Evolutionary conservation across 1,284 basidiomycete genomes (phyloP), one percentile per base, ranked within the genome.

Genomic region (Microbotryum silenes-acaulis): DNA sequence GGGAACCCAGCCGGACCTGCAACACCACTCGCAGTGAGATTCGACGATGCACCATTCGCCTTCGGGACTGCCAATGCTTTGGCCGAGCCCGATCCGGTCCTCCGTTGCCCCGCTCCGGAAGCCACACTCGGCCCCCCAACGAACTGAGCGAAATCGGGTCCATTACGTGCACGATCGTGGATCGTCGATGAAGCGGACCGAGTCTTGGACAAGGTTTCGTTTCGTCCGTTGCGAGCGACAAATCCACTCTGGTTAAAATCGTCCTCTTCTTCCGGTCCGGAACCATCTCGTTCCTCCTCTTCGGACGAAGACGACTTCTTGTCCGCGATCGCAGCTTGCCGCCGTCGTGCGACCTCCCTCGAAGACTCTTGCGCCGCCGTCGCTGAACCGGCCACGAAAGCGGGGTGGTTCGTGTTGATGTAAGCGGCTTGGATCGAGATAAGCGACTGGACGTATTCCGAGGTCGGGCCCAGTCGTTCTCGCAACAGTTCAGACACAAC

Each of bases 361-460:
- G 59, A 37, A 71, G 68, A 73, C 75, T 70, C 75, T 75, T 62
- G 64, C 66, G 80, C 67, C 4, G 65, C 67, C 4, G 79, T 75
- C 31, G 83, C 81, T 48, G 86, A 85, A 20, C 85, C 84, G 46
- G 83, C 79, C 64, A 91, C 85, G 75, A 93, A 94, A 82, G 74
- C 81, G n/a, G 91, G 91, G 73, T 96, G 91, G 75, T 94, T 96
- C 61, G 93, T 97, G 78, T 98, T 99, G 81, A 99, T 98, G 76
- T 99, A 99, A 14, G 96, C 93, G 1, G 91, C 91, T 77, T 99
- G 96, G 61, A 99, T 99, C 70, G 88, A 84, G 72, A 99, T 97
- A 69, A 99, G 79, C 73, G 89, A 93, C 72, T 92, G 89, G 4
- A 94, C 89, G 75, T 98, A 98, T 50, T 94, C 90, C 1, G 90